Base-by-base conservation (phyloP, 2,329 filamentous ascomycete species). In the Fusarium sp. region DNA sequence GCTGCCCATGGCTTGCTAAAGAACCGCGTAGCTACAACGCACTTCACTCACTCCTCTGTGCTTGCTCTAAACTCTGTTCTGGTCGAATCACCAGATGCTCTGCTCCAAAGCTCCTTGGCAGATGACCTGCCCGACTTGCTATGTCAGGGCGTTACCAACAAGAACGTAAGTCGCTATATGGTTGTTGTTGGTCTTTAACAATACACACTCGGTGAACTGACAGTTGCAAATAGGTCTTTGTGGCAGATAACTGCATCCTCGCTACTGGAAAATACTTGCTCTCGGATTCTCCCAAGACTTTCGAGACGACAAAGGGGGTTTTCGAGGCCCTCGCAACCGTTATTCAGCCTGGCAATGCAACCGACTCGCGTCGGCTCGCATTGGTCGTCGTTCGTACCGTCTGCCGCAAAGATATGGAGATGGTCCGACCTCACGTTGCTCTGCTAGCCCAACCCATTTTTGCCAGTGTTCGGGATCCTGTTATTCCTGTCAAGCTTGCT, bases 401-500 rank as follows among this genome's bases (percentile, higher is more conserved):
- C 40, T 90, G 90, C 63, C 90, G 96, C 57, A 85, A 90, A 44
- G 88, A 96, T 76, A 90, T 91, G 75, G 92, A 96, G 51, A 82
- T 96, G 73, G 87, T 95, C 37, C 89, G 92, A 27, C 92, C 94
- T 15, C 94, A 97, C 76, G 84, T 98, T 47, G 82, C 89, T 11
- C 81, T 93, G 4, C 86, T 99, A n/a, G 90, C 92, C 3, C 90
- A 91, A 2, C 89, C 94, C 2, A 87, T 98, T 44, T 99, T 99
- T 78, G 89, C 92, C 41, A 92, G 92, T 53, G 96, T 99, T 27
- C 89, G 96, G 60, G 96, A 99, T 78, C 85, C 89, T 11, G 90
- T 98, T 7, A 98, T 99, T 66, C 96, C 96, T 1, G 91, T 99
- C 76, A 99, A 99, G 80, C 85, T 99, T 27, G 91, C 95, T 0